Evolutionary conservation across 2,329 filamentous ascomycete species (phyloP), one percentile per base, ranked within the genome.

Genomic region (Aspergillus jensenii): DNA sequence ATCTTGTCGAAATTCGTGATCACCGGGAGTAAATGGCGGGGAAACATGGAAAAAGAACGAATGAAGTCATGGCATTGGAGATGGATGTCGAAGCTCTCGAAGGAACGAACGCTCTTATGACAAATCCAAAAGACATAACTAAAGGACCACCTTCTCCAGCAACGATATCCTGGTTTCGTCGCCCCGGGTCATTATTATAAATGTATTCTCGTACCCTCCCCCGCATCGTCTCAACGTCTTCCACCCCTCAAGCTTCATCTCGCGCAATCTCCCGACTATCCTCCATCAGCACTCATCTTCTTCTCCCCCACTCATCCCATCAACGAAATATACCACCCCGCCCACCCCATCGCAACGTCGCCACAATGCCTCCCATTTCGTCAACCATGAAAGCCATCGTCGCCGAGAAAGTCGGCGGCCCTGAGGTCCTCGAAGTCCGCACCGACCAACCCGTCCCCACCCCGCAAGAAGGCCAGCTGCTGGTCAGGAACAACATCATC

Each of bases 401-500:
- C 47, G 85, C 92, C 65, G 84, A 88, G 66, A 86, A 89, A 79
- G 90, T 81, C 19, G 90, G 90, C 59, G 89, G 87, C 8, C 80
- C 83, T 1, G 89, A 91, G 45, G 89, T 91, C 21, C 78, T 93
- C 19, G 79, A 91, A 68, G 86, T 88, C 75, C 88, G 83, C 68
- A 85, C 85, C 17, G 85, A 91, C 68, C 73, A 91, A 3, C 87
- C 89, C 6, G 84, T 96, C 1, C 90, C 91, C 0, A 77, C 81
- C 50, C 84, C 83, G 2, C 79, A 84, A 37, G 84, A 87, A n/a
- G 87, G 86, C 58, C 82, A 96, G 65, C 76, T 96, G 21, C 83
- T 96, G 4, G 84, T 96, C 58, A 89, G 88, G 76, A 96, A 96
- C 75, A 85, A 88, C 62, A 90, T 84, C 71, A 82, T 89, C 49